Evolutionary conservation across 2,329 filamentous ascomycete species (phyloP).

Genomic region (Pseudovirgaria hyperparasitica): DNA sequence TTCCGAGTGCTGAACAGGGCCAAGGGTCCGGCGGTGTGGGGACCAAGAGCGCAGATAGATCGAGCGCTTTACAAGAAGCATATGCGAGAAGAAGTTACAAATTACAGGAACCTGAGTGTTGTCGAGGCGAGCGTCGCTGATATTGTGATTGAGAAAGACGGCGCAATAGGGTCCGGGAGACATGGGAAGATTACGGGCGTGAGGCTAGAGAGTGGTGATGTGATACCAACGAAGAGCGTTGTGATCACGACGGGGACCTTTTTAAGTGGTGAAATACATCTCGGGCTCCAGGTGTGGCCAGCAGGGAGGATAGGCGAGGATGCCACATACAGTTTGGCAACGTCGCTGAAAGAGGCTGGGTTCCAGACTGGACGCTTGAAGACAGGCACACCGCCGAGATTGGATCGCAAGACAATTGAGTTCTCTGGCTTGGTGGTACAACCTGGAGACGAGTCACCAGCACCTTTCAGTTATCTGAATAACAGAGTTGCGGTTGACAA

Average conservation of each 20-base stretch:
- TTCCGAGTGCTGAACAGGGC: conserved; percentile 79
- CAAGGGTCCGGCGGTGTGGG: conserved; percentile 95
- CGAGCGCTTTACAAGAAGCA: conserved; percentile 75
- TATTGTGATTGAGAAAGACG: conserved; percentile 59
- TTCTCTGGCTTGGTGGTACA: conserved; percentile 61
- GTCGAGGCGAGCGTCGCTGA: conserved; percentile 83
- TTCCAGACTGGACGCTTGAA: conserved; percentile 85
- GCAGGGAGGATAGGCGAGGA: conserved; percentile 89
- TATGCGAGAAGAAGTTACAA: conserved; percentile 75
- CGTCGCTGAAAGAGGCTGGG: conserved; percentile 75
- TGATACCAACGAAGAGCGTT: conserved; percentile 67
- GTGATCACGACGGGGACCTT: conserved; percentile 97
- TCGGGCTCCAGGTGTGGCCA: conserved; percentile 72
- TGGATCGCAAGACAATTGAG: conserved; percentile 73
- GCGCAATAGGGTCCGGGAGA: conserved; percentile 31
- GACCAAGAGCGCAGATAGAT: conserved; percentile 91
- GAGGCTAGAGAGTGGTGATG: conserved; percentile 71
- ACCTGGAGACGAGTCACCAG: conserved; percentile 69
- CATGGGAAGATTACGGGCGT: conserved; percentile 73
- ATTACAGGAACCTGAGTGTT: conserved; percentile 67
- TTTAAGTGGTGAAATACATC: conserved; percentile 89
- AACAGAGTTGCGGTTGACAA: conserved; percentile 61
- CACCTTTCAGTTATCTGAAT: conserved; percentile 87
- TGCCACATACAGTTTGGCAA: conserved; percentile 84
- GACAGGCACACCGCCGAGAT: conserved; percentile 84